A percentile compares a stretch with the other conserved stretches of the same genome.
phyloP scores from a whole-genome alignment of 345 rosid genomes.

The Citropsis articulata region DNA sequence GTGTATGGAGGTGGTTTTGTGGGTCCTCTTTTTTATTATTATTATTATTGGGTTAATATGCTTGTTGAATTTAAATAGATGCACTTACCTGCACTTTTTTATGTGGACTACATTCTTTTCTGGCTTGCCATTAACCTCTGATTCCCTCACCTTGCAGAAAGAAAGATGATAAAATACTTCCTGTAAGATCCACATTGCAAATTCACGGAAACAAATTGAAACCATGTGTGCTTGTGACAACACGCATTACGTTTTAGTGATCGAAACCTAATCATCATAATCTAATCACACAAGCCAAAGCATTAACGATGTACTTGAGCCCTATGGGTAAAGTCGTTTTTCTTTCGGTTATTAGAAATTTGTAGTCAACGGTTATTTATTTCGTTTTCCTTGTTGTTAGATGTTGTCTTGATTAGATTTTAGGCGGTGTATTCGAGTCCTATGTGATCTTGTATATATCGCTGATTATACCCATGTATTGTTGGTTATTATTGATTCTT shows the following conservation, averaged over 20 bases:
- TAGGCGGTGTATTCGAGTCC: too few species aligned
- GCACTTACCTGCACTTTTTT: constrained; percentile 79
- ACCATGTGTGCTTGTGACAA: not conserved
- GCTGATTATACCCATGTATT: too few species aligned
- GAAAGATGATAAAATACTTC: not conserved
- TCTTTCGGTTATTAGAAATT: too few species aligned
- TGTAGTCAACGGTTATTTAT: not conserved
- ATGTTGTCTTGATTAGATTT: too few species aligned
- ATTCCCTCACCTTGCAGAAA: constrained; percentile 60
- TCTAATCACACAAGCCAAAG: not conserved
- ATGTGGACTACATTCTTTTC: constrained; percentile 84
- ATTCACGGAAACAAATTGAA: constrained; percentile 5
- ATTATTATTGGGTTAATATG: not conserved
- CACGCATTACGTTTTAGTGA: not conserved
- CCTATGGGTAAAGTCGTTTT: not conserved
- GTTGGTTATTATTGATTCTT: too few species aligned
- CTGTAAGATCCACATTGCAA: not conserved
- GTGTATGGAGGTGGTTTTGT: constrained; percentile 31
- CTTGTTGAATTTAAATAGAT: constrained; percentile 10
- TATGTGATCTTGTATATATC: too few species aligned
- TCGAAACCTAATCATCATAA: not conserved
- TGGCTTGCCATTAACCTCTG: constrained; percentile 65
- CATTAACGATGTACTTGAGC: not conserved
- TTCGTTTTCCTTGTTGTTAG: too few species aligned
- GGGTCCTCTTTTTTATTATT: constrained; percentile 9